Conservation (phyloP, 441 rosid species). For the Pelargonium cotyledonis region DNA sequence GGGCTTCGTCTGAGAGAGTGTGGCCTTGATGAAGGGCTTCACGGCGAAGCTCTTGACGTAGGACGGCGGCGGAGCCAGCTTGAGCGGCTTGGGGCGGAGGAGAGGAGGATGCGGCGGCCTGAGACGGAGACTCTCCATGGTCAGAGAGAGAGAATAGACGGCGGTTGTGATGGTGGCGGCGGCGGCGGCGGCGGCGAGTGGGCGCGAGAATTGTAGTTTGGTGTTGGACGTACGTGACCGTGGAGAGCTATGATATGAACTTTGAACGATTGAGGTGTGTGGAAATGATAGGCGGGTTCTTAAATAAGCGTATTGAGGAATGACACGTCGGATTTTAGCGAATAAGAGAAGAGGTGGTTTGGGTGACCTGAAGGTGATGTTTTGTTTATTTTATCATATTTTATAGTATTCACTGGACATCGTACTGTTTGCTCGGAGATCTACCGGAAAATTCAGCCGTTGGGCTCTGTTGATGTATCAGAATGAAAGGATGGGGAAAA, state of each 20-base stretch:
- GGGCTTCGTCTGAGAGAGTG: conserved; percentile 34
- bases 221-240: neutral
- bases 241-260: neutral
- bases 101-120: conserved; percentile 17
- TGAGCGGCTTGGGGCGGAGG: conserved; percentile 9
- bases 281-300: too few species aligned
- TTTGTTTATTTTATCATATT: too few species aligned
- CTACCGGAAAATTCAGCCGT: too few species aligned
- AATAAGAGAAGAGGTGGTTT: too few species aligned
- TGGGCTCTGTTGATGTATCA: too few species aligned
- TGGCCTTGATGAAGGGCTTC: conserved; percentile 26
- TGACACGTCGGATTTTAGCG: too few species aligned
- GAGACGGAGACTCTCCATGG: conserved; percentile 26
- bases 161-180: neutral
- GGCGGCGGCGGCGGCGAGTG: neutral
- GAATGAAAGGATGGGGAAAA: too few species aligned
- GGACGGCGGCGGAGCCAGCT: conserved; percentile 13
- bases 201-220: neutral
- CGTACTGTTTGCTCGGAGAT: too few species aligned
- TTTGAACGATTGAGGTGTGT: neutral
- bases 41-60: neutral
- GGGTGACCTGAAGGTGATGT: too few species aligned
- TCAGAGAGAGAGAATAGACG: neutral
- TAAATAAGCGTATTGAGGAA: too few species aligned
- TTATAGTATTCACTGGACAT: too few species aligned